A percentile compares a stretch with the other conserved stretches of the same genome.
Evolutionary conservation across 176 grass and related monocot genomes (phyloP).

Genomic region (Cocos nucifera): DNA sequence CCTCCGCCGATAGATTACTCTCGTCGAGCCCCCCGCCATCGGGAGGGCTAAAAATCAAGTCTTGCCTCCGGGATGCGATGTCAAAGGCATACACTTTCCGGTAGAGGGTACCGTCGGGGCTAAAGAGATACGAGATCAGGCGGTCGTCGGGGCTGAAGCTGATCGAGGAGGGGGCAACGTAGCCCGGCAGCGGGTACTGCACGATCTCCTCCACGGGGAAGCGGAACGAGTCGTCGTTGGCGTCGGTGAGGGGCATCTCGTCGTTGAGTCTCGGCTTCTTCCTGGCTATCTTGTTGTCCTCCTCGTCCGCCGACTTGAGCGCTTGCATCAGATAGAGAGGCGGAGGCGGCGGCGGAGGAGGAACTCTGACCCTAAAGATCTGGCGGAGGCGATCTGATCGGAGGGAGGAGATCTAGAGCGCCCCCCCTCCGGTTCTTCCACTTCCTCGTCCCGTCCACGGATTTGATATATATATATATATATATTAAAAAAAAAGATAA

Average conservation of each 20-base stretch:
- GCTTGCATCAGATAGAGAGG: constrained; percentile 61
- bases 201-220: constrained; percentile 70
- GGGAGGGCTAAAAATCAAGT: constrained; percentile 63
- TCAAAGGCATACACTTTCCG: constrained; percentile 76
- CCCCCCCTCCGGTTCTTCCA: too few species aligned
- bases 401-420: constrained; percentile 4
- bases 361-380: neutral
- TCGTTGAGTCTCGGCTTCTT: constrained; percentile 17
- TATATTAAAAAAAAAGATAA: too few species aligned
- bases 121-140: constrained; percentile 62
- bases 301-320: constrained; percentile 33
- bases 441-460: too few species aligned
- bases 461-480: too few species aligned
- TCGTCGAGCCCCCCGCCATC: constrained; percentile 84
- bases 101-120: constrained; percentile 79
- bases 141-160: constrained; percentile 91
- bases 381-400: constrained; percentile 5
- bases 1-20: constrained; percentile 71
- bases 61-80: constrained; percentile 33
- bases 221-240: constrained; percentile 21
- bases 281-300: constrained; percentile 17
- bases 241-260: constrained; percentile 47
- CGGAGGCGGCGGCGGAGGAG: too few species aligned
- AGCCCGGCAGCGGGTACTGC: constrained; percentile 81
- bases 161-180: constrained; percentile 54